Percentiles rank a stretch among this genome's conserved stretches.
phyloP scores from a whole-genome alignment of 2,329 filamentous ascomycete genomes.

The Fusarium longipes region DNA sequence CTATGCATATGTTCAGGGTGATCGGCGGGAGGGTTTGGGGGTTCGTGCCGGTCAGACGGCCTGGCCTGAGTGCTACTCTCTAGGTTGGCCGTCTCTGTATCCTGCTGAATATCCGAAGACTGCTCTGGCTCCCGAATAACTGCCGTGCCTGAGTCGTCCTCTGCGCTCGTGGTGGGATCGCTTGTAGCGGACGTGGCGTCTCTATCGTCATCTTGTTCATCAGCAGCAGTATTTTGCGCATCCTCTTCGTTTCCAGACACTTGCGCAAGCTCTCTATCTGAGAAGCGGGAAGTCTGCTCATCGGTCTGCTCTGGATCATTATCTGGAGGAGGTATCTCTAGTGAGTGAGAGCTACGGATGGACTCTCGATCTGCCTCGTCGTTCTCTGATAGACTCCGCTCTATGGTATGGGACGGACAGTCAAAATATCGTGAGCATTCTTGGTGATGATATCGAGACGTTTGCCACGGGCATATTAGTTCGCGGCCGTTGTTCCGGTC shows the following conservation, averaged over 20 bases:
- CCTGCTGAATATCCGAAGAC: constrained; percentile 1
- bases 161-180: neutral
- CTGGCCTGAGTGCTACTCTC: constrained; percentile 6
- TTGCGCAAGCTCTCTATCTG: constrained; percentile 31
- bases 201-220: constrained; percentile 4
- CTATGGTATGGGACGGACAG: constrained; percentile 60
- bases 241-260: constrained; percentile 1
- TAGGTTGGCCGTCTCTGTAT: neutral
- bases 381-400: constrained; percentile 50
- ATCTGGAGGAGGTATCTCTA: constrained; percentile 12
- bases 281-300: constrained; percentile 26
- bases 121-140: constrained; percentile 13
- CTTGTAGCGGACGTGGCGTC: constrained; percentile 4
- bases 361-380: constrained; percentile 43
- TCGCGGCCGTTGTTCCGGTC: constrained; percentile 6
- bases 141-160: neutral
- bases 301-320: constrained; percentile 11
- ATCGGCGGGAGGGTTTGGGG: neutral
- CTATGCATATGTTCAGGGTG: neutral
- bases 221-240: neutral
- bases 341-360: constrained; percentile 14
- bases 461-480: constrained; percentile 54
- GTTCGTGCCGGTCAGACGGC: constrained; percentile 1
- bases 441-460: constrained; percentile 53
- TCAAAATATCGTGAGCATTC: constrained; percentile 62